These are phyloP conservation scores for Cryptosporidium sp. DNA, from an alignment of 169 alveolate genomes.

Conservation along the genomic window DNA sequence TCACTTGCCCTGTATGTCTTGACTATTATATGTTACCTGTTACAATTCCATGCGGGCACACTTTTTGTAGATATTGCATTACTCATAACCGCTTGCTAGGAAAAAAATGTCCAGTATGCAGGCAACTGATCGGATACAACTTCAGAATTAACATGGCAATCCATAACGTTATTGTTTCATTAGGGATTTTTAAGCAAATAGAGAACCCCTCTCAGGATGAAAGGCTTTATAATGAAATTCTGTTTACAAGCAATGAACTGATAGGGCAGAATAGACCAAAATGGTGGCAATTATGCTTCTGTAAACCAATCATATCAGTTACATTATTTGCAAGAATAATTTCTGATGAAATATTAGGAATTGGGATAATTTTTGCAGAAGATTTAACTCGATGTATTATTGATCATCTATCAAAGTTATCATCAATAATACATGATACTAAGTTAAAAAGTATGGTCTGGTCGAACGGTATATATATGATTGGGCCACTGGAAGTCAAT, in stretches of 20 bases:
- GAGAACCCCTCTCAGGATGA: not conserved
- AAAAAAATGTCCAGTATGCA: conserved; percentile 88
- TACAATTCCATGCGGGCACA: conserved; percentile 90
- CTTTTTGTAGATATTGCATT: conserved; percentile 91
- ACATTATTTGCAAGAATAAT: conserved; percentile 66
- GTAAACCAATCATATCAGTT: conserved; percentile 69
- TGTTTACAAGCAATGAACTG: not conserved
- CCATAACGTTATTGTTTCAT: conserved; percentile 83
- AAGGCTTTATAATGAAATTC: not conserved
- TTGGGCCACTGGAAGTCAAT: conserved; percentile 67
- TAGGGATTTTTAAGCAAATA: conserved; percentile 44
- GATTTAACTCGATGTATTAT: conserved; percentile 68
- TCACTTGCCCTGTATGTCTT: conserved; percentile 90
- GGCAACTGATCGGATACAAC: conserved; percentile 86
- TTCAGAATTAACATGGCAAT: conserved; percentile 85
- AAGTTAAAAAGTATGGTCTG: conserved; percentile 7
- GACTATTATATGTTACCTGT: conserved; percentile 89
- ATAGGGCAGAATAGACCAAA: conserved; percentile 21
- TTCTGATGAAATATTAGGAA: conserved; percentile 66
- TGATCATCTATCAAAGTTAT: conserved; percentile 34
- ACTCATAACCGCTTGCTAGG: conserved; percentile 84
- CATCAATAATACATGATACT: conserved; percentile 1
- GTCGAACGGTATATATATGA: conserved; percentile 74
- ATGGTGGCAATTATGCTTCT: conserved; percentile 73
- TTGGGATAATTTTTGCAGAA: conserved; percentile 70